These are phyloP conservation scores for Cardamine resedifolia DNA, from an alignment of 345 rosid genomes.

Conservation along the genomic window DNA sequence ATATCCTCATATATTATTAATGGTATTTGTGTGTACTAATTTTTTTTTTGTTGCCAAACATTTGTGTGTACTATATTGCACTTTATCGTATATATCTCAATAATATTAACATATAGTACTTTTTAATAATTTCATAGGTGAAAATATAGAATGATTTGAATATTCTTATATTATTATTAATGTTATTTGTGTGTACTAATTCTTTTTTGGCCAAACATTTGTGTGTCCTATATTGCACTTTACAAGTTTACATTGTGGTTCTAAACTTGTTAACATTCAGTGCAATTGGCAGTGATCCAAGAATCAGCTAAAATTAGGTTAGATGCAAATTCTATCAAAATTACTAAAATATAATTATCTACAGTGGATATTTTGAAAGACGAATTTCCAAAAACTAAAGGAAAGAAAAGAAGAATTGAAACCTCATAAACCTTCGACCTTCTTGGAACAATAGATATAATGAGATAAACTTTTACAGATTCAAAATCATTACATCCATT, in stretches of 20 bases:
- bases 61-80: neutral
- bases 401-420: neutral
- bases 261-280: too few relatives aligned
- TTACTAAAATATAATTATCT: neutral
- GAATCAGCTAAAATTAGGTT: neutral
- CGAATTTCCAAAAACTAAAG: neutral
- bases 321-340: neutral
- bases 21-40: neutral
- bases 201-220: neutral
- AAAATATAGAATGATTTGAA: neutral
- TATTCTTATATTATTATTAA: neutral
- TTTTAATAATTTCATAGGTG: neutral
- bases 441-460: neutral
- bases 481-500: neutral
- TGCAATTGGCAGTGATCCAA: slow-evolving; percentile 3
- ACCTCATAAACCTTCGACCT: neutral
- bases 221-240: neutral
- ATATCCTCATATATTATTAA: neutral
- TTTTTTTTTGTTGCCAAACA: neutral
- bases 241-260: too few relatives aligned
- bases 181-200: neutral
- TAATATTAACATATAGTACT: neutral
- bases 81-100: neutral
- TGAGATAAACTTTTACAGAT: neutral
- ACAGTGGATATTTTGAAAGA: neutral